phyloP scores from a whole-genome alignment of 345 rosid genomes.

The Balakata baccata region DNA sequence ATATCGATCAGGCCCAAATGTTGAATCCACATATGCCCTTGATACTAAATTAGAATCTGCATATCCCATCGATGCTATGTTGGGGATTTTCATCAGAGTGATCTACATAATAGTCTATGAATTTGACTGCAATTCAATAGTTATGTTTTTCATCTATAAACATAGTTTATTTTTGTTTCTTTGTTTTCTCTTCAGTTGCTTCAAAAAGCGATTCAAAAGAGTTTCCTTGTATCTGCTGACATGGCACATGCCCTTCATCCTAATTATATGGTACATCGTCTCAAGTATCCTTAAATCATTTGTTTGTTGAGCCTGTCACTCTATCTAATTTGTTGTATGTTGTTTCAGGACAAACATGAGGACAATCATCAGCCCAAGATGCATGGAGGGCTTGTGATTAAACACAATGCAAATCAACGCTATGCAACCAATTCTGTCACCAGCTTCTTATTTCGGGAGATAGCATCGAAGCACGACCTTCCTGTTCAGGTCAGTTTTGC shows the following conservation, averaged over 20 bases:
- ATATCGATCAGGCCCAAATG: too few species aligned
- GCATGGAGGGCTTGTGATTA: constrained; percentile 98
- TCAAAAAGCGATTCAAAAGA: constrained; percentile 81
- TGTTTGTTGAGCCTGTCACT: constrained; percentile 11
- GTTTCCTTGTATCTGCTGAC: constrained; percentile 90
- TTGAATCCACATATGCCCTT: too few species aligned
- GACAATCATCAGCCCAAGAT: constrained; percentile 93
- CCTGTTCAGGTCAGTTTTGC: constrained; percentile 64
- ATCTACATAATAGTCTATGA: too few species aligned
- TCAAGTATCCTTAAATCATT: constrained; percentile 7
- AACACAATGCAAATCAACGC: constrained; percentile 94
- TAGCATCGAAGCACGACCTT: constrained; percentile 64
- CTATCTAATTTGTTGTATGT: constrained; percentile 12
- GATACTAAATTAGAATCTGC: too few species aligned
- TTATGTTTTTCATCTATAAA: not conserved
- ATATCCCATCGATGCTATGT: too few species aligned
- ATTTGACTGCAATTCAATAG: too few species aligned
- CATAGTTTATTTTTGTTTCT: constrained; percentile 9
- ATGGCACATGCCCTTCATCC: constrained; percentile 99
- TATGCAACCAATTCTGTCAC: constrained; percentile 96
- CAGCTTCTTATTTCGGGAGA: constrained; percentile 74
- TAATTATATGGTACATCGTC: constrained; percentile 60
- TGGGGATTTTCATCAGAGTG: too few species aligned
- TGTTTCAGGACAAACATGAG: constrained; percentile 82
- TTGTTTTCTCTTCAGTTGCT: constrained; percentile 49